These are phyloP conservation scores for Suhomyces taliae DNA, from an alignment of 1,139 yeast genomes.

Conservation along the genomic window DNA sequence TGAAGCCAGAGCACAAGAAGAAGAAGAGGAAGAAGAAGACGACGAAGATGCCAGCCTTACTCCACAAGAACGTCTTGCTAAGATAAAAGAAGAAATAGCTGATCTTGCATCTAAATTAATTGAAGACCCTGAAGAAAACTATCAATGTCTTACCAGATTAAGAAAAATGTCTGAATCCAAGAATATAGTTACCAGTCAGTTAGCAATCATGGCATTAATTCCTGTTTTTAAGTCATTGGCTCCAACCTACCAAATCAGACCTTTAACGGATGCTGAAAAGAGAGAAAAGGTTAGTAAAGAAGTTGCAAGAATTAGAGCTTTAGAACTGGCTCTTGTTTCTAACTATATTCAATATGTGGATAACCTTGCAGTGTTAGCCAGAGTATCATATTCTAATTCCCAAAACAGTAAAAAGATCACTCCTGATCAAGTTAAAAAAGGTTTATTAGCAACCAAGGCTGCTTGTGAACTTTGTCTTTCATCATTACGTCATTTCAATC, in stretches of 20 bases:
- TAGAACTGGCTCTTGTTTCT: constrained; percentile 73
- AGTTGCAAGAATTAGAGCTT: constrained; percentile 68
- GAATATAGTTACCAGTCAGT: constrained; percentile 67
- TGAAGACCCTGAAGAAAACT: constrained; percentile 90
- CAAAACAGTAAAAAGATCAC: constrained; percentile 40
- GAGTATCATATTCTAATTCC: constrained; percentile 41
- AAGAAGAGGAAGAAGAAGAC: constrained; percentile 34
- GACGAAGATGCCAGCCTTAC: constrained; percentile 50
- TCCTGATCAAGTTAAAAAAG: constrained; percentile 45
- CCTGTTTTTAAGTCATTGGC: constrained; percentile 84
- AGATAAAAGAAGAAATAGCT: constrained; percentile 82
- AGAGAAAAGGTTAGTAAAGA: constrained; percentile 83
- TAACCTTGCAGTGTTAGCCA: constrained; percentile 45
- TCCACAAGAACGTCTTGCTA: constrained; percentile 58
- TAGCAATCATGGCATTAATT: constrained; percentile 74
- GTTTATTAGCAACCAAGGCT: constrained; percentile 65
- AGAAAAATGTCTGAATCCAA: constrained; percentile 70
- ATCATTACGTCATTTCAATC: constrained; percentile 77
- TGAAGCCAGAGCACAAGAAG: constrained; percentile 17
- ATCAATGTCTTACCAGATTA: constrained; percentile 63
- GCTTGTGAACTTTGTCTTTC: constrained; percentile 71
- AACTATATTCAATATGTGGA: constrained; percentile 73
- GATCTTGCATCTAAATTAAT: constrained; percentile 72
- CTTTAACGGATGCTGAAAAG: constrained; percentile 77
- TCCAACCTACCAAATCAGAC: constrained; percentile 85